Evolutionary conservation across 768 basidiomycete species (phyloP), one percentile per base, ranked within the genome.

Genomic region (Amanita phalloides): DNA sequence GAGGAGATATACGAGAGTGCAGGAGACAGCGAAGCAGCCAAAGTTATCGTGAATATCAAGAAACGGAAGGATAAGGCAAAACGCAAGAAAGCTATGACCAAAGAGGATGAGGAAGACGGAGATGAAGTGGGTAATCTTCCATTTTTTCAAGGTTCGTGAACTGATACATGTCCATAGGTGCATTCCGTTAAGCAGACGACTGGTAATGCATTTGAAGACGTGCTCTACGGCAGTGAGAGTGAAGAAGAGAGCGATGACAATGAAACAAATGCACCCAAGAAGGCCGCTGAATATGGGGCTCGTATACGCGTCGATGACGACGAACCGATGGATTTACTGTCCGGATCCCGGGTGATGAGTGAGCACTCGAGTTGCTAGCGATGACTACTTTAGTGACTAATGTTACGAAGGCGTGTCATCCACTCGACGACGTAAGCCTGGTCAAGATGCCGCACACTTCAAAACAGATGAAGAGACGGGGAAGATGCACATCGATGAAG

Each of bases 141-240:
- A 26, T 13, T 23, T 23, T 13, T 33, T 23, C n/a, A 5, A 48
- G 13, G 38, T 33, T 45, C 14, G 25, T 35, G 30, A 41, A 33
- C 20, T 47, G 45, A 49, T 33, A 42, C 33, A 23, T 51, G 42
- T 10, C 11, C 56, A 25, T 25, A 81, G 81, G 67, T 58, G 45
- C 69, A 70, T 44, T 67, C 67, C 26, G 61, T 61, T 14, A 81
- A 81, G 61, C 72, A 72, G 14, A 71, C 73, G 4, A 73, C 79
- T 33, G 90, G 91, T 13, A 87, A 93, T 63, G 93, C 94, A 0
- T 99, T 98, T 57, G 94, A 99, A 63, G 94, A 99, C 61, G 90
- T 97, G 0, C 71, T 99, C 25, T 98, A 98, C 64, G 94, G 93
- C 38, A 95, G 91, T 61, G 96, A 98, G 62, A 92, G 90, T 57